These are phyloP conservation scores for Nitzschia sp. DNA, from an alignment of 108 stramenopile species.

Conservation along the genomic window DNA sequence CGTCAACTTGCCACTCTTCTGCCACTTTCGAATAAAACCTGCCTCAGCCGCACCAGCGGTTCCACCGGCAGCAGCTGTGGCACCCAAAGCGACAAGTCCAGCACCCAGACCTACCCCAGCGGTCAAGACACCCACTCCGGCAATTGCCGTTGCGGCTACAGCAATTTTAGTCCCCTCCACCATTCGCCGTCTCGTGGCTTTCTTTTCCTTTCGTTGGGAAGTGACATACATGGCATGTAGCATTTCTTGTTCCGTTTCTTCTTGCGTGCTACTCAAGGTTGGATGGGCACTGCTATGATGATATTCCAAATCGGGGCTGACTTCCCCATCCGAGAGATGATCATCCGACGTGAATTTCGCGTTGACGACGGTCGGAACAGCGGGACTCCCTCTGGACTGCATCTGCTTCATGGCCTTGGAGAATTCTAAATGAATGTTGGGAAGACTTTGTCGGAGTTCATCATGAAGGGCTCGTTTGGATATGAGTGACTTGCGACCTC, in stretches of 20 bases:
- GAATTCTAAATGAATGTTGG: not conserved
- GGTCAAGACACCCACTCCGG: conserved; percentile 73
- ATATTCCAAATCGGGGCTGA: too few species aligned
- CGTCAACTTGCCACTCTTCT: conserved; percentile 47
- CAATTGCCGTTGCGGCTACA: conserved; percentile 69
- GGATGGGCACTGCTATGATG: too few species aligned
- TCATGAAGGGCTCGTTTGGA: too few species aligned
- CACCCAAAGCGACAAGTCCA: conserved; percentile 74
- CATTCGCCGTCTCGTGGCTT: conserved; percentile 42
- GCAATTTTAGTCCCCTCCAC: conserved; percentile 70
- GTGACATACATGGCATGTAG: conserved; percentile 27
- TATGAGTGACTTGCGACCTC: too few species aligned
- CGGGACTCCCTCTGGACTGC: not conserved
- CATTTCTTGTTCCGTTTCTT: conserved; percentile 33
- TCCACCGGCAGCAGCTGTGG: conserved; percentile 77
- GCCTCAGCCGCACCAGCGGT: conserved; percentile 67
- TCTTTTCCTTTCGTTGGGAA: conserved; percentile 42
- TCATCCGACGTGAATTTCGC: too few species aligned
- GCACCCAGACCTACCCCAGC: conserved; percentile 75
- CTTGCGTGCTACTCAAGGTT: not conserved
- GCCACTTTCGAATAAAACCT: conserved; percentile 46
- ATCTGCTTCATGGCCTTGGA: not conserved
- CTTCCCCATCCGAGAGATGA: too few species aligned
- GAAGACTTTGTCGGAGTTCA: not conserved
- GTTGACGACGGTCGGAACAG: conserved; percentile 4